Evolutionary conservation across 169 alveolate species (phyloP), one percentile per base, ranked within the genome.

Genomic region (Theileria orientalis): DNA sequence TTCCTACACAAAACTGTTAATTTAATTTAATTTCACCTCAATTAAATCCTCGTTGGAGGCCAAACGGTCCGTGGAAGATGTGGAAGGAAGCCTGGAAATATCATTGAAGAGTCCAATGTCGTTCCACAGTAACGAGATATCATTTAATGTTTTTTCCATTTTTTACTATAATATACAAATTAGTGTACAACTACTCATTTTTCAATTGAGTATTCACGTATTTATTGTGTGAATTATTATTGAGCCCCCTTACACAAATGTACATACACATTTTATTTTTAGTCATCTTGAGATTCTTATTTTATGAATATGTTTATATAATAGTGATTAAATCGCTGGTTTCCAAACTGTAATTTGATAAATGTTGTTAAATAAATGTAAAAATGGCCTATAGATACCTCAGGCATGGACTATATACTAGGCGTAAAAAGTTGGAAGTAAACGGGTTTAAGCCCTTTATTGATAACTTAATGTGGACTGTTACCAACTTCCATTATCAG

Each of bases 391-490:
- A 51, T 40, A 32, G 88, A 52, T 80, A 57, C 37, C 41, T 72
- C 33, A 49, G 88, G 32, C 74, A 80, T 63, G 88, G 88, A 0
- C 60, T 70, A 19, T 80, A 72, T 14, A 80, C 83, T 11, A 54
- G 83, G 35, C 49, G 88, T 29, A 66, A 42, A 42, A 60, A 56
- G 11, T 60, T 80, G 33, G 19, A 66, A 8, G 33, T 23, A 40
- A 70, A 72, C 35, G 83, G 83, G 11, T 72, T 73, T 33, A 57
- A 66, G 11, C 88, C 88, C 16, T 80, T 80, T 59, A 63, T 80
- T n/a, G 88, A 80, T 3, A 63, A 80, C 52, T 63, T 80, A 23
- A 80, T 80, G 76, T 80, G 88, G 88, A 46, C 30, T 19, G 70
- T 72, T 16, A 72, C 88, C 9, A 74, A 80, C 57, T 80, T 69